These are phyloP conservation scores for Fomitopsis schrenkii DNA, from an alignment of 1,284 basidiomycete species.

Conservation along the genomic window DNA sequence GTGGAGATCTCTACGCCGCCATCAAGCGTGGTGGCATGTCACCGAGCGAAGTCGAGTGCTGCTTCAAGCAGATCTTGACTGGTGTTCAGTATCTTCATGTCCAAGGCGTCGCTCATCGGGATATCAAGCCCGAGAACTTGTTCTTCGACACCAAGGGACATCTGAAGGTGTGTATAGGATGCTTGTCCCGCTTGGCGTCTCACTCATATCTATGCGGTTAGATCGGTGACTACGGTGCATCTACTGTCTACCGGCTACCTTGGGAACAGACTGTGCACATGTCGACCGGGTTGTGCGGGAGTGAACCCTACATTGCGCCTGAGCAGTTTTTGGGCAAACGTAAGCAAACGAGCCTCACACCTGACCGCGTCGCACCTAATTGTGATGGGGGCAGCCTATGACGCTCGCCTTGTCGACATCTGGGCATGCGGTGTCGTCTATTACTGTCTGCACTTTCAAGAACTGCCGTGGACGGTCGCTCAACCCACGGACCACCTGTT, in stretches of 20 bases:
- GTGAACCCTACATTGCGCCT: constrained; percentile 97
- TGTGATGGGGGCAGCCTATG: constrained; percentile 69
- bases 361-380: constrained; percentile 24
- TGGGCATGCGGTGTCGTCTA: constrained; percentile 98
- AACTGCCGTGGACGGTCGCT: constrained; percentile 95
- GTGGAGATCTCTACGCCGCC: constrained; percentile 94
- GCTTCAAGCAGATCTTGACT: constrained; percentile 93
- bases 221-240: constrained; percentile 99
- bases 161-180: constrained; percentile 66
- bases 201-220: constrained; percentile 26
- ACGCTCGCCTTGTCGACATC: constrained; percentile 94
- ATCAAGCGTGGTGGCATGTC: constrained; percentile 98
- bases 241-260: constrained; percentile 96
- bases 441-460: constrained; percentile 97
- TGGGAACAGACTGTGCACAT: constrained; percentile 98
- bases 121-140: constrained; percentile 98
- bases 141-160: constrained; percentile 92
- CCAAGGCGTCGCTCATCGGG: constrained; percentile 96
- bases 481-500: constrained; percentile 84
- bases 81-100: constrained; percentile 90
- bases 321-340: constrained; percentile 96
- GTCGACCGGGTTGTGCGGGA: constrained; percentile 95
- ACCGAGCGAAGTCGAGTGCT: constrained; percentile 92
- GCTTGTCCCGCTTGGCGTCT: constrained; percentile 1
- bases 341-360: constrained; percentile 45